phyloP scores from a whole-genome alignment of 1,284 basidiomycete species.

The Phellinidium pouzarii region DNA sequence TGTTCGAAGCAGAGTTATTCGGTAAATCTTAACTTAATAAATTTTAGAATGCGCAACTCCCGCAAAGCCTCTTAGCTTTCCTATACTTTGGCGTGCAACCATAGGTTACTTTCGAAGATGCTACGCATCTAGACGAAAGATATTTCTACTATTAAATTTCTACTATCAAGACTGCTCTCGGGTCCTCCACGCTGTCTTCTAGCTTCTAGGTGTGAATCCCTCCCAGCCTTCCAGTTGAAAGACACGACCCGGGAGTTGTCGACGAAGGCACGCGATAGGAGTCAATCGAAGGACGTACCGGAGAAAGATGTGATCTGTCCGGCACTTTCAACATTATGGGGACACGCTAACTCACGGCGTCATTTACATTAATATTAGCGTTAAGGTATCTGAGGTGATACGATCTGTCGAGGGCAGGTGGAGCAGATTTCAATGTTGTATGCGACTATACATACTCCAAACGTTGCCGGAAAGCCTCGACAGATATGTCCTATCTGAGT shows the following conservation, averaged over 20 bases:
- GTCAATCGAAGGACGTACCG: not conserved
- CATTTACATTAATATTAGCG: not conserved
- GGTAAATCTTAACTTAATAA: no score
- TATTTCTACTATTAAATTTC: no score
- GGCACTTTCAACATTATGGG: not conserved
- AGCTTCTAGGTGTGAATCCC: not conserved
- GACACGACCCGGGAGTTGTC: not conserved
- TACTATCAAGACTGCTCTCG: not conserved
- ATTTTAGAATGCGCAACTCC: no score
- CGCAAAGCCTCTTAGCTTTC: no score
- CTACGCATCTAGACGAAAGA: no score
- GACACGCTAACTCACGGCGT: not conserved
- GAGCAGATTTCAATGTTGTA: no score
- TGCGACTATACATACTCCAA: not conserved
- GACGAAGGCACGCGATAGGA: not conserved
- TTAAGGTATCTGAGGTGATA: not conserved
- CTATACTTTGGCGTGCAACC: no score
- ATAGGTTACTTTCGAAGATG: no score
- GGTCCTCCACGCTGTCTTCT: not conserved
- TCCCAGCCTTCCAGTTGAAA: not conserved
- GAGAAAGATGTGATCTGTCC: not conserved
- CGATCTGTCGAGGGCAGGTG: not conserved
- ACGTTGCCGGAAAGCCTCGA: not conserved
- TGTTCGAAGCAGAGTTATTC: no score
- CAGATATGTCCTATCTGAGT: not conserved